Evolutionary conservation across 2,329 filamentous ascomycete species (phyloP), one percentile per base, ranked within the genome.

Genomic region (Aspergillus persii): DNA sequence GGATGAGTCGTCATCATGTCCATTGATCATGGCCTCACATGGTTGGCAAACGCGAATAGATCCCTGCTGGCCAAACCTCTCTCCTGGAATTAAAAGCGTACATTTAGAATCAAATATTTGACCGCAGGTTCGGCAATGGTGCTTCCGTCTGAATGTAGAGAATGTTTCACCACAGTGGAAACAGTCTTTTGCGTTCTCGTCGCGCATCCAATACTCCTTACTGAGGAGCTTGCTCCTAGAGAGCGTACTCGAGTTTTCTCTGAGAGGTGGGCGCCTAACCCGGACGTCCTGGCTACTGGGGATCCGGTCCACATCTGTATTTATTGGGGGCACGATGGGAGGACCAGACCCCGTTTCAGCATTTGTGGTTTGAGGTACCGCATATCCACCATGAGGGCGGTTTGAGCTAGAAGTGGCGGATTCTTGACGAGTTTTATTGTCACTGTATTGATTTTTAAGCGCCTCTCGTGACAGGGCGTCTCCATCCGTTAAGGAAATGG

Each of bases 131-230:
- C 96, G 88, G 74, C 95, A 99, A 75, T 99, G 95, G 74, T 99
- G 95, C 72, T 99, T 99, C 64, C 95, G 87, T 60, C 95, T 86
- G 72, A 98, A 98, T 1, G 94, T 95, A 0, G 92, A 92, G 71
- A 99, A 99, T 2, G 90, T 85, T 59, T 91, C 89, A 49, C 91
- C 91, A 69, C 95, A 99, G 49, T 91, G 86, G 72, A 97, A 99
- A 71, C 95, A 99, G 68, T 97, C 94, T 72, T 96, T 98, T 60
- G 94, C 96, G 63, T 96, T 97, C 71, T 98, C 95, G 72, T 99
- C 95, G 60, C 92, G 91, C 95, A 99, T 99, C 95, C 94, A 98
- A 68, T 96, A 98, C 67, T 98, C 93, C 70, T 93, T 95, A 73
- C 91, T 96, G 50, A 98, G 79, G 7, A 99, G 88, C 70, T 94